phyloP scores from a whole-genome alignment of 257 asterid genomes.

The Solanum sejunctum region DNA sequence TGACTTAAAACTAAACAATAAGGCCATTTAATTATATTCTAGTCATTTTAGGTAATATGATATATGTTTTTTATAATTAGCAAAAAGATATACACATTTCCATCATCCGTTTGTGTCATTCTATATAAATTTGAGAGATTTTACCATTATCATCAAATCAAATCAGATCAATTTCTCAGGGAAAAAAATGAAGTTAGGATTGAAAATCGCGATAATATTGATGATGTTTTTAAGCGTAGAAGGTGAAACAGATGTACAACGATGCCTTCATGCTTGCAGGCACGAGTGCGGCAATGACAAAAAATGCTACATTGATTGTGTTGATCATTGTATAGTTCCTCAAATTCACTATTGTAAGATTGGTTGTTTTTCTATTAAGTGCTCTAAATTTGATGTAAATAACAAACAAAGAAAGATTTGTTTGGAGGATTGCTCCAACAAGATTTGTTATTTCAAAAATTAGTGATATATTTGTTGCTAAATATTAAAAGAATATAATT shows the following conservation, averaged over 20 bases:
- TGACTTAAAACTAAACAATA: background rate
- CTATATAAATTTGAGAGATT: background rate
- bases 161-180: too few relatives aligned
- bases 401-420: background rate
- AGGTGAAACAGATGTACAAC: background rate
- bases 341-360: background rate
- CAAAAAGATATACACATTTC: too few relatives aligned
- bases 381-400: background rate
- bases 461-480: background rate
- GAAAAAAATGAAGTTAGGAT: background rate
- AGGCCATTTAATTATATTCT: background rate
- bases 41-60: background rate
- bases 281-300: background rate
- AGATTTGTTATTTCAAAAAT: background rate
- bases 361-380: background rate
- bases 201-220: background rate
- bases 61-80: background rate
- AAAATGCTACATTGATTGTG: background rate
- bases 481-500: background rate
- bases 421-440: background rate
- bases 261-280: background rate
- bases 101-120: background rate
- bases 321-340: background rate
- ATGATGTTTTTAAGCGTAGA: background rate
- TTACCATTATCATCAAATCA: background rate